phyloP scores from a whole-genome alignment of 2,329 filamentous ascomycete species.

The Pseudocercospora eumusae region DNA sequence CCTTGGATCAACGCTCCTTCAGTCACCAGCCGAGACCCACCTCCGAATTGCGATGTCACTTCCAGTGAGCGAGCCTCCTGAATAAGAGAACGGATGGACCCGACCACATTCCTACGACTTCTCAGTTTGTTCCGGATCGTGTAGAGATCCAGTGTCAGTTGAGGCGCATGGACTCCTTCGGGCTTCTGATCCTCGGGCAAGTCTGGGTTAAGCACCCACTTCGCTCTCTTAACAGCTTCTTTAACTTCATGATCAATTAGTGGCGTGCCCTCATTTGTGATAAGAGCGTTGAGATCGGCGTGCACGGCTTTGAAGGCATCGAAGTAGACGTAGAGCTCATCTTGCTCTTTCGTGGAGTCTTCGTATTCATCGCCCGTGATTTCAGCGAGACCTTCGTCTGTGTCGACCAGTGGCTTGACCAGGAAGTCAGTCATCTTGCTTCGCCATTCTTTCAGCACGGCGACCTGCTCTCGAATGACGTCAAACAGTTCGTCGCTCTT shows the following conservation, averaged over 20 bases:
- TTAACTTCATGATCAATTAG: constrained; percentile 73
- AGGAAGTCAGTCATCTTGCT: constrained; percentile 71
- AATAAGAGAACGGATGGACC: constrained; percentile 70
- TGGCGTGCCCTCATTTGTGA: constrained; percentile 75
- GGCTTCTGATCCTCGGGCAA: constrained; percentile 58
- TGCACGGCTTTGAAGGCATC: constrained; percentile 73
- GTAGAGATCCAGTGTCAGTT: constrained; percentile 57
- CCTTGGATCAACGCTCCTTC: constrained; percentile 67
- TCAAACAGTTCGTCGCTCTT: constrained; percentile 65
- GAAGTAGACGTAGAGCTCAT: constrained; percentile 85
- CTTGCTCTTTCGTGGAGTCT: constrained; percentile 81
- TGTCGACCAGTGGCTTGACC: constrained; percentile 74
- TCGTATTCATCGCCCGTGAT: constrained; percentile 88
- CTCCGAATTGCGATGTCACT: constrained; percentile 61
- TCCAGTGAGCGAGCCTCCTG: constrained; percentile 67
- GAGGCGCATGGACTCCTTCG: constrained; percentile 68
- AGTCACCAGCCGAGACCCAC: constrained; percentile 56
- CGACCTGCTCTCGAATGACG: constrained; percentile 70
- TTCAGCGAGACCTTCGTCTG: constrained; percentile 69
- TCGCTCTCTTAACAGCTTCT: constrained; percentile 35
- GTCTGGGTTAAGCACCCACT: constrained; percentile 50
- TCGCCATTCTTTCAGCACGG: constrained; percentile 72
- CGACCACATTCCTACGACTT: constrained; percentile 54
- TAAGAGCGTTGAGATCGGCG: constrained; percentile 73
- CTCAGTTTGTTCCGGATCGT: constrained; percentile 49